Evolutionary conservation across 1,284 basidiomycete genomes (phyloP).

Genomic region (Ustilago curta): DNA sequence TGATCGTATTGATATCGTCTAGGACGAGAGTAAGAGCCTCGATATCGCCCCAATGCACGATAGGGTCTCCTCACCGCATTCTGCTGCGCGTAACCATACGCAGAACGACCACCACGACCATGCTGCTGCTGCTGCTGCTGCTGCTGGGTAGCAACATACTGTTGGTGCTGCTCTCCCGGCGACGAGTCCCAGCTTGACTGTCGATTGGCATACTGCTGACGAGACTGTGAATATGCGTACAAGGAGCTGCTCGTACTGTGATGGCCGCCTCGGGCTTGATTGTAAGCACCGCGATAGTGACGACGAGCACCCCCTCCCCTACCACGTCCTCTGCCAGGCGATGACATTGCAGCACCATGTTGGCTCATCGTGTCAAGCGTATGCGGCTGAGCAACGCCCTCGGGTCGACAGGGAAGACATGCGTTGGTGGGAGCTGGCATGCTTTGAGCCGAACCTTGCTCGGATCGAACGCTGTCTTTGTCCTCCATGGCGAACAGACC

Average conservation of each 20-base stretch:
- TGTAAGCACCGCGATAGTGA: neutral
- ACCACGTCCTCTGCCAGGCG: neutral
- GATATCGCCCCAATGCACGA: neutral
- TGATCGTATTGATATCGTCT: slow-evolving; percentile 1
- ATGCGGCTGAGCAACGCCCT: neutral
- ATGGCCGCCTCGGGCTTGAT: neutral
- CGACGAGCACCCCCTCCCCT: neutral
- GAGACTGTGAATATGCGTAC: neutral
- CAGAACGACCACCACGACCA: neutral
- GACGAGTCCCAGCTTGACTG: neutral
- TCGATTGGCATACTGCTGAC: neutral
- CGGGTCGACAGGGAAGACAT: slow-evolving; percentile 12
- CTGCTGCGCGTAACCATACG: slow-evolving; percentile 1
- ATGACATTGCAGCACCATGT: neutral
- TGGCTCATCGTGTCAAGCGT: neutral
- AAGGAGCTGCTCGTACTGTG: neutral
- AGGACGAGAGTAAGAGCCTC: neutral
- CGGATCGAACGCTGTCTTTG: neutral
- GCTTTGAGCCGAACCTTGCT: neutral
- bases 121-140: slow-evolving; percentile 1
- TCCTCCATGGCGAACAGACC: neutral
- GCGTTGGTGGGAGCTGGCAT: neutral
- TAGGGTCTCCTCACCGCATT: neutral
- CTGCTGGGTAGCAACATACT: neutral
- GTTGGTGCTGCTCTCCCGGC: neutral